phyloP scores from a whole-genome alignment of 2,329 filamentous ascomycete genomes.

The Cephalotrichum gorgonifer region DNA sequence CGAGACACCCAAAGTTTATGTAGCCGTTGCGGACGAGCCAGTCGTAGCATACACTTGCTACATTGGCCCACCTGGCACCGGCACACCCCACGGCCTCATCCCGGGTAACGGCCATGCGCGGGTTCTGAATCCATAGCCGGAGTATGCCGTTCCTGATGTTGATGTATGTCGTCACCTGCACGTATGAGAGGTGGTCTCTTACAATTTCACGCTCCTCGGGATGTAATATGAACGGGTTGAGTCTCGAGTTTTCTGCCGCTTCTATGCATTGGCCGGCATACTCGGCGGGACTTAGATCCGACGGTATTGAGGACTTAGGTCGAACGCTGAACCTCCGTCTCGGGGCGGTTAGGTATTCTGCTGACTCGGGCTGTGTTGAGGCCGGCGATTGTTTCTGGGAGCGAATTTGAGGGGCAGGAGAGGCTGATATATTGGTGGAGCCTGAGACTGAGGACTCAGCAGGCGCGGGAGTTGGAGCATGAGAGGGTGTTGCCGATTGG shows the following conservation, averaged over 20 bases:
- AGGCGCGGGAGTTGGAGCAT: neutral
- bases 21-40: constrained; percentile 88
- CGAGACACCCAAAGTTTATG: constrained; percentile 91
- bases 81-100: constrained; percentile 88
- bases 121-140: constrained; percentile 79
- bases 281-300: constrained; percentile 58
- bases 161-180: constrained; percentile 88
- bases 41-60: constrained; percentile 80
- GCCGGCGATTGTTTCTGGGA: neutral
- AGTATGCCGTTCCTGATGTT: constrained; percentile 95
- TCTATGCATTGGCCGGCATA: constrained; percentile 89
- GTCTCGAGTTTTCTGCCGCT: constrained; percentile 77
- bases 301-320: constrained; percentile 76
- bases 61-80: constrained; percentile 78
- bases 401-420: neutral
- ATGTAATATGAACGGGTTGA: constrained; percentile 85
- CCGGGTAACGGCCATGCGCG: constrained; percentile 67
- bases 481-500: neutral
- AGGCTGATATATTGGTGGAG: neutral
- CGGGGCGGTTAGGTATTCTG: neutral
- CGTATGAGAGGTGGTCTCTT: constrained; percentile 69
- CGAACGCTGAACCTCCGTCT: constrained; percentile 42
- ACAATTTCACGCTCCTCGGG: constrained; percentile 73
- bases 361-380: neutral
- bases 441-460: neutral